A percentile compares a stretch with the other conserved stretches of the same genome.
Evolutionary conservation across 805 yeast genomes (phyloP).

Genomic region (Metschnikowia henanensis): DNA sequence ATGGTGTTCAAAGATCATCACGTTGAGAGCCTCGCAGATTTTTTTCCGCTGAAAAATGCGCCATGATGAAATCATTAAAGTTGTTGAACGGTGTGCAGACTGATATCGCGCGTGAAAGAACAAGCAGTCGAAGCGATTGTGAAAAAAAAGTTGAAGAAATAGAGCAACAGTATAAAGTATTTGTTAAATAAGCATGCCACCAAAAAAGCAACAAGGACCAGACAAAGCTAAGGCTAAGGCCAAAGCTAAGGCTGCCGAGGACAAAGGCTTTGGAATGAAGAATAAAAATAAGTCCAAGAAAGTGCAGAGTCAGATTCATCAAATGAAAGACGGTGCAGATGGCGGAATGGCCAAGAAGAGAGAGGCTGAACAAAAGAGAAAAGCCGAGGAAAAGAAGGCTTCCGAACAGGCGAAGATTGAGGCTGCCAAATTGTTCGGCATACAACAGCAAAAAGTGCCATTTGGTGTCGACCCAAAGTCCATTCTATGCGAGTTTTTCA

Average conservation of each 20-base stretch:
- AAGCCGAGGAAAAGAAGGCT: slow-evolving; percentile 81
- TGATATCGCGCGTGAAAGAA: slow-evolving; percentile 9
- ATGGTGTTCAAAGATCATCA: no score
- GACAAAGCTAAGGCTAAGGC: slow-evolving; percentile 68
- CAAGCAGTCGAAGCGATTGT: slow-evolving; percentile 8
- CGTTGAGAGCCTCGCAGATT: neutral
- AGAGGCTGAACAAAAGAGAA: slow-evolving; percentile 71
- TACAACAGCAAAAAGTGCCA: slow-evolving; percentile 82
- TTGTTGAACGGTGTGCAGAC: slow-evolving; percentile 8
- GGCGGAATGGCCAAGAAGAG: slow-evolving; percentile 58
- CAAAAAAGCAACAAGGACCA: slow-evolving; percentile 60
- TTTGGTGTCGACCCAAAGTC: slow-evolving; percentile 98
- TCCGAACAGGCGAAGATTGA: slow-evolving; percentile 88
- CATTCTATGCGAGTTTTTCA: slow-evolving; percentile 86
- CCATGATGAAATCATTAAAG: neutral
- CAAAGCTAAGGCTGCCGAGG: slow-evolving; percentile 63
- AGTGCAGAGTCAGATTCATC: slow-evolving; percentile 62
- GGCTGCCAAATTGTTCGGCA: slow-evolving; percentile 74
- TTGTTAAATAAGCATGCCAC: slow-evolving; percentile 55
- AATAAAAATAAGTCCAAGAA: slow-evolving; percentile 93
- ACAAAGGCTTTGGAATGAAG: slow-evolving; percentile 94
- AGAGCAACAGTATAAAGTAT: slow-evolving; percentile 5
- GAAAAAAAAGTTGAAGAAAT: slow-evolving; percentile 8
- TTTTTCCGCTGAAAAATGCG: neutral
- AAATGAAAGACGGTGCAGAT: slow-evolving; percentile 44